Percentiles rank a stretch among this genome's conserved stretches.
Evolutionary conservation across 176 grass and related monocot species (phyloP).

Genomic region (Musa itinerans): DNA sequence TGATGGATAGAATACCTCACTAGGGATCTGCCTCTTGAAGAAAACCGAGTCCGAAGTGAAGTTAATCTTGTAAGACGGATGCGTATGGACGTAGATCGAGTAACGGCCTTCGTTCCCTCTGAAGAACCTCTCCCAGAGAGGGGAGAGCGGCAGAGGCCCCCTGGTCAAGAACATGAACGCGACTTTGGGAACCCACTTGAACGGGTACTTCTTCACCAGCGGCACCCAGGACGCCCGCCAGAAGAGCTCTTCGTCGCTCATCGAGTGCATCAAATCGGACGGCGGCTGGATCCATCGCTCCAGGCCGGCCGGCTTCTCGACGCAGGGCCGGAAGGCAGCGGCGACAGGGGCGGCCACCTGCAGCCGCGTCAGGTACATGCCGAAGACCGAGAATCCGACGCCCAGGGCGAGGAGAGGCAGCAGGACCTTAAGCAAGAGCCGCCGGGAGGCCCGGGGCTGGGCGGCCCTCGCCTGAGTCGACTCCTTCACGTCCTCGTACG

Average conservation of each 20-base stretch:
- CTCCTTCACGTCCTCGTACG: conserved; percentile 77
- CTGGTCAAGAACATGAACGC: conserved; percentile 98
- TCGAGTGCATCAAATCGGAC: conserved; percentile 32
- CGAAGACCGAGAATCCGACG: conserved; percentile 52
- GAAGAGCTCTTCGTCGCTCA: conserved; percentile 83
- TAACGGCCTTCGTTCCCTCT: conserved; percentile 62
- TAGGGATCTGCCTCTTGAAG: conserved; percentile 62
- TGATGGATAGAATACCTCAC: conserved; percentile 49
- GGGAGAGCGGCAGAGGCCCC: conserved; percentile 67
- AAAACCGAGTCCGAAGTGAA: conserved; percentile 72
- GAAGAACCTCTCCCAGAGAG: conserved; percentile 82
- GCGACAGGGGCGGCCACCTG: conserved; percentile 27
- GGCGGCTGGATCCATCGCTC: conserved; percentile 62
- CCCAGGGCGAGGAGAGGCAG: conserved; percentile 57
- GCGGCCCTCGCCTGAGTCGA: conserved; percentile 11
- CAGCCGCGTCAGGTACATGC: conserved; percentile 68
- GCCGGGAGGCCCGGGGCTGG: conserved; percentile 40
- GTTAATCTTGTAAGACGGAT: conserved; percentile 61
- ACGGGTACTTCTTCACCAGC: conserved; percentile 49
- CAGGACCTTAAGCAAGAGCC: conserved; percentile 60
- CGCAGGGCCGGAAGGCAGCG: neutral
- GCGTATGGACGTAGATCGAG: conserved; percentile 71
- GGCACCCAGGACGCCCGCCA: conserved; percentile 86
- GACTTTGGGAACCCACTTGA: conserved; percentile 55
- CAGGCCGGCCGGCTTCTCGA: conserved; percentile 27